Base-by-base conservation (phyloP, 2,329 filamentous ascomycete species). In the Coniella lustricola region DNA sequence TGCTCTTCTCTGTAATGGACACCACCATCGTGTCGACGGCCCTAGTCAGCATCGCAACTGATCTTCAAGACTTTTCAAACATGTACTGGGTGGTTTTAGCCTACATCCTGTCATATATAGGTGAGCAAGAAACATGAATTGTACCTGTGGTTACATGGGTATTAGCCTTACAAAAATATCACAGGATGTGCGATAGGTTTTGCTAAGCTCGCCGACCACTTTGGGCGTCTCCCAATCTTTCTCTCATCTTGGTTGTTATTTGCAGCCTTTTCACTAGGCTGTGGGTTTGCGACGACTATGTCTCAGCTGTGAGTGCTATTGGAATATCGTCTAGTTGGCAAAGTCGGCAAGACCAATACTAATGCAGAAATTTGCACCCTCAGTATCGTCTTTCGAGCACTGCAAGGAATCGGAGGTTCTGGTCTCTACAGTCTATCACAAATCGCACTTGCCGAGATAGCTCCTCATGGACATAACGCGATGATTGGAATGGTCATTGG, bases 351-450 rank as follows among this genome's bases (percentile, higher is more conserved):
- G 51, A 40, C 4, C 49, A 17, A 37, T 20, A 46, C n/a, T 41
- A 14, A 39, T 21, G 12, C 12, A 20, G 3, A 5, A 7, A 14
- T 38, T 21, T 22, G 9, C 17, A 10, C n/a, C 32, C 18, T 32
- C 41, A 81, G 78, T 1, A 81, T 83, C 41, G 57, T 77, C 13
- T 82, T 71, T 49, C 74, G 79, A 17, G 75, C 76, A 1, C 72
- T 82, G 13, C 79, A 82, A 49, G 79, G 79, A 4, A 70, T 82
- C 37, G 79, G 80, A 0, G 80, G 76, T 2, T 79, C 80, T 8
- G 79, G 79, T 0, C 64, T 83, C 20, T 84, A 82, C 60, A 80
- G 76, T 53, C 62, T 82, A 36, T 74, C 76, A 1, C 76, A 82
- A 49, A 75, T 80, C 45, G 71, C 73, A 12, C 67, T 82, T 1